These are phyloP conservation scores for Porogramme epimiltina DNA, from an alignment of 1,284 basidiomycete genomes.

Conservation along the genomic window DNA sequence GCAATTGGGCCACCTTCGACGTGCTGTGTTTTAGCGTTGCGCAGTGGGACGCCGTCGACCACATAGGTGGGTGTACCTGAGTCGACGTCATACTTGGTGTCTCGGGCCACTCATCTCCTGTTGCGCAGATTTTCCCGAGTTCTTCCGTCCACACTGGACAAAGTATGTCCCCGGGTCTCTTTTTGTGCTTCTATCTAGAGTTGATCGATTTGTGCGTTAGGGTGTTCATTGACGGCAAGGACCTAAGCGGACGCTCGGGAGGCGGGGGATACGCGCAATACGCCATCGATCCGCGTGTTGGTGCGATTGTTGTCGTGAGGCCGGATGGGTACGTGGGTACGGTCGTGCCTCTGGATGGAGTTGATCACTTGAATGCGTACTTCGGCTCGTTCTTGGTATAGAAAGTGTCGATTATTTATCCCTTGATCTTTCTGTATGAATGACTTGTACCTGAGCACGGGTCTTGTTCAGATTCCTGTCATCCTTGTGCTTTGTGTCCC, in stretches of 20 bases:
- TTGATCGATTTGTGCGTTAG: slow-evolving; percentile 20
- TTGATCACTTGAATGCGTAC: slow-evolving; percentile 48
- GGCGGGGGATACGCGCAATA: slow-evolving; percentile 47
- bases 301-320: slow-evolving; percentile 66
- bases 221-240: slow-evolving; percentile 37
- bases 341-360: slow-evolving; percentile 50
- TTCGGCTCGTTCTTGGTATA: slow-evolving; percentile 43
- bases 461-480: too few relatives aligned
- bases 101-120: not conserved
- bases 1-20: slow-evolving; percentile 45
- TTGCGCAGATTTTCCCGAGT: slow-evolving; percentile 42
- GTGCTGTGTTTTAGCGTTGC: slow-evolving; percentile 51
- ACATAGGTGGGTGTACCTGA: slow-evolving; percentile 35
- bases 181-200: not conserved
- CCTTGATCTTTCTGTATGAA: too few relatives aligned
- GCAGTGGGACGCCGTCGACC: slow-evolving; percentile 46
- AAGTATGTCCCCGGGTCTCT: slow-evolving; percentile 40
- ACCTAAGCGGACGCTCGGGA: slow-evolving; percentile 35
- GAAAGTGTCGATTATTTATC: too few relatives aligned
- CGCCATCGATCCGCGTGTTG: slow-evolving; percentile 52
- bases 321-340: slow-evolving; percentile 77
- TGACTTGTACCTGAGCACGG: too few relatives aligned
- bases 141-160: slow-evolving; percentile 65
- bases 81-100: not conserved
- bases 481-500: too few relatives aligned